A percentile compares a stretch with the other conserved stretches of the same genome.
phyloP scores from a whole-genome alignment of 768 basidiomycete genomes.

The Daedaleopsis sinensis region DNA sequence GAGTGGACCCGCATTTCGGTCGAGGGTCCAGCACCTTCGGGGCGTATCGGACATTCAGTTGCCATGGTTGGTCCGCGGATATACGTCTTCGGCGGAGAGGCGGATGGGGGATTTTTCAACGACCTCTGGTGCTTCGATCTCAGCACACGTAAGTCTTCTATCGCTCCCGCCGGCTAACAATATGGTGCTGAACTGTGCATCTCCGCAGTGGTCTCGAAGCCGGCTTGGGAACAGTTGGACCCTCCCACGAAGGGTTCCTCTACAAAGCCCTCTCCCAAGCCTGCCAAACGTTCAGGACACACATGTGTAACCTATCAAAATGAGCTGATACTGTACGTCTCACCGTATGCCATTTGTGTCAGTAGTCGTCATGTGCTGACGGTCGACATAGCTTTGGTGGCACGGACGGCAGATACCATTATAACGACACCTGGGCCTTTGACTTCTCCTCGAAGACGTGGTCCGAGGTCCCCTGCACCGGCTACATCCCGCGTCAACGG shows the following conservation, averaged over 20 bases:
- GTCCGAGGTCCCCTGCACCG: conserved; percentile 90
- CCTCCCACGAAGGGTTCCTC: conserved; percentile 30
- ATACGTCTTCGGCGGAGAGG: conserved; percentile 93
- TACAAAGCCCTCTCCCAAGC: conserved; percentile 46
- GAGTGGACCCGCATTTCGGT: conserved; percentile 91
- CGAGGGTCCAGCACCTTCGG: conserved; percentile 71
- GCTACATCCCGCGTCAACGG: conserved; percentile 88
- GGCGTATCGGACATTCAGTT: conserved; percentile 92
- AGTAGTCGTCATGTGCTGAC: too few species aligned
- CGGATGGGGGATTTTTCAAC: conserved; percentile 86
- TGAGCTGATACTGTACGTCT: conserved; percentile 22
- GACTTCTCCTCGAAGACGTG: conserved; percentile 76
- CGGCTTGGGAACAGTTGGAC: conserved; percentile 79
- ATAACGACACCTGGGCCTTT: conserved; percentile 97
- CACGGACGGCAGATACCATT: conserved; percentile 97
- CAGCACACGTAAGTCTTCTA: conserved; percentile 68
- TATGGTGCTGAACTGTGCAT: not conserved
- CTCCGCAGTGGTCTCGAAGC: conserved; percentile 67
- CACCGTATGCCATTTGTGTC: too few species aligned
- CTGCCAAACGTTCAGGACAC: conserved; percentile 87
- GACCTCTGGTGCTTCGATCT: conserved; percentile 96
- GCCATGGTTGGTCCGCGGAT: conserved; percentile 87
- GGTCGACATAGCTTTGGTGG: conserved; percentile 76
- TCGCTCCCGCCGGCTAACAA: not conserved
- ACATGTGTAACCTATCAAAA: conserved; percentile 78